phyloP scores from a whole-genome alignment of 2,329 filamentous ascomycete genomes.

The Corniculantispora saksenae region DNA sequence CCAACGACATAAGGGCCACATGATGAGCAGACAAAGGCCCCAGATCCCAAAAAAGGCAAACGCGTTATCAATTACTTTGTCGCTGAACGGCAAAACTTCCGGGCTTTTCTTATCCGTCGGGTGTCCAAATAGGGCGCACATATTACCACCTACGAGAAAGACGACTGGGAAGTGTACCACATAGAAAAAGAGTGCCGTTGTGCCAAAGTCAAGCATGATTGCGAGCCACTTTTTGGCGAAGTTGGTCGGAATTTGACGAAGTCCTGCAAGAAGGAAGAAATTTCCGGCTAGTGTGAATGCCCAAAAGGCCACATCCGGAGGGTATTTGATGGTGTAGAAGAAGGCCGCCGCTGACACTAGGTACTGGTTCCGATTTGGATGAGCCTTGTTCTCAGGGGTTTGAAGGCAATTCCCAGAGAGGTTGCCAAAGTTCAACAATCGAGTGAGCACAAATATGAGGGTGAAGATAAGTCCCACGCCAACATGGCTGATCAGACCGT shows the following conservation, averaged over 20 bases:
- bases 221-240: slow-evolving; percentile 32
- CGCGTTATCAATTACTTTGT: slow-evolving; percentile 38
- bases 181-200: slow-evolving; percentile 50
- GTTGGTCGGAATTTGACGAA: slow-evolving; percentile 35
- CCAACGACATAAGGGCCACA: slow-evolving; percentile 44
- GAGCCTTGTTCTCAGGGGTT: slow-evolving; percentile 37
- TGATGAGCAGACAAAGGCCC: slow-evolving; percentile 34
- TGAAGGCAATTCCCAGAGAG: slow-evolving; percentile 45
- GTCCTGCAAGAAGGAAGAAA: slow-evolving; percentile 40
- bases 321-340: slow-evolving; percentile 50
- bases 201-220: slow-evolving; percentile 45
- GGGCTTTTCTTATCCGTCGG: slow-evolving; percentile 31
- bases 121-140: slow-evolving; percentile 37
- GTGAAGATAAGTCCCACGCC: slow-evolving; percentile 33
- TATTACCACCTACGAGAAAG: slow-evolving; percentile 28
- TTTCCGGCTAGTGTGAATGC: slow-evolving; percentile 42
- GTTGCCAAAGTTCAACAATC: slow-evolving; percentile 44
- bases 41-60: slow-evolving; percentile 41
- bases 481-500: slow-evolving; percentile 28
- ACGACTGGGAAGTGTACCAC: slow-evolving; percentile 40
- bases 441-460: slow-evolving; percentile 42
- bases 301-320: slow-evolving; percentile 49
- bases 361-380: slow-evolving; percentile 40
- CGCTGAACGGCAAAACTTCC: slow-evolving; percentile 27
- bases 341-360: slow-evolving; percentile 43